A percentile compares a stretch with the other conserved stretches of the same genome.
Conservation (phyloP, 2,329 filamentous ascomycete species). For the Pseudogymnoascus sp. region DNA sequence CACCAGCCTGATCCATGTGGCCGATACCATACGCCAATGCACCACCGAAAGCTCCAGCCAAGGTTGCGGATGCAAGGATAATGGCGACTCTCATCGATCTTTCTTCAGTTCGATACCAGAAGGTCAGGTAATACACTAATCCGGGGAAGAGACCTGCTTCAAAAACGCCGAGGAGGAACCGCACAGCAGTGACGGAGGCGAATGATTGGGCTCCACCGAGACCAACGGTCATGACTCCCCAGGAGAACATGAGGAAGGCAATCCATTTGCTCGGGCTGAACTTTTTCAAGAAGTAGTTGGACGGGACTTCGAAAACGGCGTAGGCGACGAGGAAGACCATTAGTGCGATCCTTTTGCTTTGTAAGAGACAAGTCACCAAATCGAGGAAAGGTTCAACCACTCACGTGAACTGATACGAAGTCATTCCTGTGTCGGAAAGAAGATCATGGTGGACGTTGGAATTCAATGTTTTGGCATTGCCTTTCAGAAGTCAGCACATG, state of each 20-base stretch:
- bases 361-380: neutral
- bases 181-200: conserved; percentile 36
- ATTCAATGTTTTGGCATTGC: conserved; percentile 4
- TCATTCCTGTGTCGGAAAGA: neutral
- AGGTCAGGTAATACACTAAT: conserved; percentile 27
- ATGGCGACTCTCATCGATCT: conserved; percentile 26
- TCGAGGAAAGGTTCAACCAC: neutral
- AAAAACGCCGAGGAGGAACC: conserved; percentile 43
- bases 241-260: neutral
- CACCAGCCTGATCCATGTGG: conserved; percentile 23
- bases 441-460: neutral
- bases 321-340: conserved; percentile 43
- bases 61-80: conserved; percentile 26
- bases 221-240: neutral
- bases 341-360: conserved; percentile 31
- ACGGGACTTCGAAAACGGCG: conserved; percentile 42
- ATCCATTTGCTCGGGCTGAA: conserved; percentile 36
- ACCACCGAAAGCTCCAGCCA: conserved; percentile 27
- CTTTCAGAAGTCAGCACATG: neutral
- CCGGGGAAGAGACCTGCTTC: conserved; percentile 40
- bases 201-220: conserved; percentile 31
- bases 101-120: conserved; percentile 27
- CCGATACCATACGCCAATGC: conserved; percentile 26
- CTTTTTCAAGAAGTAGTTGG: conserved; percentile 43
- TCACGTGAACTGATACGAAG: neutral